phyloP scores from a whole-genome alignment of 495 filamentous ascomycete genomes.

The Penicillium argentinense region DNA sequence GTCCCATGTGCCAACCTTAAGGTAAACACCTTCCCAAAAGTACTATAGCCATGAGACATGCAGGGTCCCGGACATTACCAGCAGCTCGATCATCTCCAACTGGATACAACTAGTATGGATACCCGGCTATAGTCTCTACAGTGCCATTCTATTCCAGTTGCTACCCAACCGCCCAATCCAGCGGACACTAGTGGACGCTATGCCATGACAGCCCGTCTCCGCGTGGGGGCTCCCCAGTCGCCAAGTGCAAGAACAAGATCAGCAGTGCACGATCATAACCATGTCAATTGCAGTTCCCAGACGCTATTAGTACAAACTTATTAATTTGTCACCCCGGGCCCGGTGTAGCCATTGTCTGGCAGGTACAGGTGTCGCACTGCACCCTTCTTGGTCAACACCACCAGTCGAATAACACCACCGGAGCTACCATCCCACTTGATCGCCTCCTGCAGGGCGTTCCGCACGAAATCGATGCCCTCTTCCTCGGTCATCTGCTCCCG shows the following conservation, averaged over 20 bases:
- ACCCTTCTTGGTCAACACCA: slow-evolving; percentile 87
- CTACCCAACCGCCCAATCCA: background rate
- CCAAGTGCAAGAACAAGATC: background rate
- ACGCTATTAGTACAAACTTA: slow-evolving; percentile 27
- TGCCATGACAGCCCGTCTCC: too few relatives aligned
- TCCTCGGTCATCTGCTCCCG: slow-evolving; percentile 90
- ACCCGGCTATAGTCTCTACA: too few relatives aligned
- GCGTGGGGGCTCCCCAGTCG: too few relatives aligned
- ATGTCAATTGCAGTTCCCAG: slow-evolving; percentile 2
- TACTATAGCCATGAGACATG: too few relatives aligned
- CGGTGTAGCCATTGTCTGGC: slow-evolving; percentile 80
- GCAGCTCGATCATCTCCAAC: too few relatives aligned
- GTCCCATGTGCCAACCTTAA: too few relatives aligned
- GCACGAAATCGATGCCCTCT: slow-evolving; percentile 92
- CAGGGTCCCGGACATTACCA: too few relatives aligned
- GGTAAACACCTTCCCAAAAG: too few relatives aligned
- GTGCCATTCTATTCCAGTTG: too few relatives aligned
- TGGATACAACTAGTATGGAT: too few relatives aligned
- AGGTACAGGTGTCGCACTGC: slow-evolving; percentile 87
- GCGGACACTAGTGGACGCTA: background rate
- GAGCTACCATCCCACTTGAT: slow-evolving; percentile 99
- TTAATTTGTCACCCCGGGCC: slow-evolving; percentile 53
- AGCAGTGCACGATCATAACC: too few relatives aligned
- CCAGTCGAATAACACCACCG: slow-evolving; percentile 95
- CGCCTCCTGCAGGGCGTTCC: slow-evolving; percentile 82